Base-by-base conservation (phyloP, 192 early-diverging fungal genomes). In the Coemansia sp. region DNA sequence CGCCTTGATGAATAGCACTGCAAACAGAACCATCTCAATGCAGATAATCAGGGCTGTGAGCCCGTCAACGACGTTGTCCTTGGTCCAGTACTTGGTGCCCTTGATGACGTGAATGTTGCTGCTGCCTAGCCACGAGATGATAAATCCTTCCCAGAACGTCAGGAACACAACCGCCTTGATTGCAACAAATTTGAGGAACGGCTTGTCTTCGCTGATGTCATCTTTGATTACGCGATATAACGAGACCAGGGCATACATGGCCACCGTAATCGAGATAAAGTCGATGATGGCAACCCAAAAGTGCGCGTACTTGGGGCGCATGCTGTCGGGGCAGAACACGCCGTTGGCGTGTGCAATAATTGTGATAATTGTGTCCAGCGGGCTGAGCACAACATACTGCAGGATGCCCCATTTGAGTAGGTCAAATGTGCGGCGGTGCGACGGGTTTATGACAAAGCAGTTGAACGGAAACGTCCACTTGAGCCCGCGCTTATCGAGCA, bases 311-410 rank as follows among this genome's bases (percentile, higher is more conserved):
- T 64, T 65, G 33, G 83, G 81, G 12, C 63, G 65, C 77, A 84
- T 86, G 54, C 77, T 82, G 52, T 83, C 81, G 7, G 83, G 62
- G 49, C 90, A 91, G 60, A 73, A 90, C 16, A 86, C 56, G n/a
- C 73, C 85, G n/a, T 72, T 62, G 30, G 75, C 77, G 44, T 90
- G 77, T 18, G 84, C 62, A 27, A 89, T 71, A 14, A 91, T 81
- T 3, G 86, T 80, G 12, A 83, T 67, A 18, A 90, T 48, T 24
- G 88, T 88, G 53, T 79, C 60, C 4, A 82, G 28, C 12, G 85
- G 85, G 44, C 85, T 78, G 62, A 91, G 62, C 9, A 89, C 65
- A 7, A 86, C 84, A 45, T 91, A 91, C 68, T 91, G 90, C 21
- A 91, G 53, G 28, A 91, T 86, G 5, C 82, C 82, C 56, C 84